phyloP scores from a whole-genome alignment of 495 filamentous ascomycete species.

The Xeromyces bisporus region DNA sequence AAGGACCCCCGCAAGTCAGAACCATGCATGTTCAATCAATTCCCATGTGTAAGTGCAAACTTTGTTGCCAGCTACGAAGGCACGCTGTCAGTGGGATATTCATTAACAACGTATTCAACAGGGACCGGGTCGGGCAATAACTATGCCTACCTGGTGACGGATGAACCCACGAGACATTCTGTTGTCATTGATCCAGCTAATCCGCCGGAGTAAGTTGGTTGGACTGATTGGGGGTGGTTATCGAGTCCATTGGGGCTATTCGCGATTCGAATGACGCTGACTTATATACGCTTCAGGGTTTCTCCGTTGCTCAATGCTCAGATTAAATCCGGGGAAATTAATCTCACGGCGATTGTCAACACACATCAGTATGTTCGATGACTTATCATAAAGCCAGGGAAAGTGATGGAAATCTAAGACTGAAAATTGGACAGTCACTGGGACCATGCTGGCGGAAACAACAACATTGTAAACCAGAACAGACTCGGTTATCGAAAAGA shows the following conservation, averaged over 20 bases:
- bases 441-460: constrained; percentile 90
- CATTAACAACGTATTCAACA: constrained; percentile 18
- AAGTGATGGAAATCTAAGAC: background rate
- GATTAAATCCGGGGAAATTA: constrained; percentile 53
- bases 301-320: constrained; percentile 60
- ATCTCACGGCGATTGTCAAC: constrained; percentile 79
- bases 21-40: constrained; percentile 94
- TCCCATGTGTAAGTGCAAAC: constrained; percentile 73
- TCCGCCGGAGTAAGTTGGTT: constrained; percentile 59
- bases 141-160: constrained; percentile 89
- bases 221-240: too few species aligned
- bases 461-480: constrained; percentile 58
- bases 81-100: constrained; percentile 1
- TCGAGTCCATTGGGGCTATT: background rate
- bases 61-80: background rate
- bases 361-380: constrained; percentile 80
- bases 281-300: constrained; percentile 62
- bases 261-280: background rate
- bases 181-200: constrained; percentile 92
- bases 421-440: constrained; percentile 45
- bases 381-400: too few species aligned
- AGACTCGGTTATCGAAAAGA: constrained; percentile 6
- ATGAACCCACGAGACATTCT: constrained; percentile 82
- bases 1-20: constrained; percentile 9
- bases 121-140: constrained; percentile 86